Evolutionary conservation across 257 asterid genomes (phyloP), one percentile per base, ranked within the genome.

Genomic region (Osmanthus fragrans): DNA sequence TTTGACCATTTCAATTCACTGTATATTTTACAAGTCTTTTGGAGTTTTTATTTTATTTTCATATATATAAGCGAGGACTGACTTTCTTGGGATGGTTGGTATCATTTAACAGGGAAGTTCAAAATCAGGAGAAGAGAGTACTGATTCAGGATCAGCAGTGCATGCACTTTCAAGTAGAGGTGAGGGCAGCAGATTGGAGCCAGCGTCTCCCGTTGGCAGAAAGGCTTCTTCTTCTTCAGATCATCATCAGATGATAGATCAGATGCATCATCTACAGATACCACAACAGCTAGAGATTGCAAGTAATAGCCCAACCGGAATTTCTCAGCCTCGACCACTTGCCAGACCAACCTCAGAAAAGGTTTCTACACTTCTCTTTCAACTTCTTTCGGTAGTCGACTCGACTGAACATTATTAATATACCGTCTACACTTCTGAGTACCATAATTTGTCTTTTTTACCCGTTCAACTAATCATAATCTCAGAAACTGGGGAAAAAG

Each of bases 61-160:
- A 13, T 42, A 11, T 12, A 42, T 42, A 11, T 12, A 42, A 42
- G 51, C 3, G 3, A 39, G 11, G 18, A 39, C 12, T 39, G 45
- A 40, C 18, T 42, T 12, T 42, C 51, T 12, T 42, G 51, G 51
- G 16, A 40, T 40, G 47, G 51, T 42, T 11, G 0, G 15, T 11
- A 42, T 42, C 51, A 42, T 42, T 42, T 42, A 58, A 32, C 73
- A 88, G 92, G 94, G 95, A 80, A 93, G 91, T 88, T 88, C 98
- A 80, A 89, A 80, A 87, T 91, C 98, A 77, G 96, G 94, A 84
- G 96, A 87, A 76, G 97, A 87, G 82, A 95, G 97, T 75, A 86
- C 86, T 66, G 96, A 92, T 85, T 90, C 97, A 25, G 92, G 87
- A 21, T 91, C 94, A 78, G 96, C 88, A 34, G 81, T 86, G 42